A percentile compares a stretch with the other conserved stretches of the same genome.
Evolutionary conservation across 345 rosid species (phyloP).

Genomic region (Gossypium bickii): DNA sequence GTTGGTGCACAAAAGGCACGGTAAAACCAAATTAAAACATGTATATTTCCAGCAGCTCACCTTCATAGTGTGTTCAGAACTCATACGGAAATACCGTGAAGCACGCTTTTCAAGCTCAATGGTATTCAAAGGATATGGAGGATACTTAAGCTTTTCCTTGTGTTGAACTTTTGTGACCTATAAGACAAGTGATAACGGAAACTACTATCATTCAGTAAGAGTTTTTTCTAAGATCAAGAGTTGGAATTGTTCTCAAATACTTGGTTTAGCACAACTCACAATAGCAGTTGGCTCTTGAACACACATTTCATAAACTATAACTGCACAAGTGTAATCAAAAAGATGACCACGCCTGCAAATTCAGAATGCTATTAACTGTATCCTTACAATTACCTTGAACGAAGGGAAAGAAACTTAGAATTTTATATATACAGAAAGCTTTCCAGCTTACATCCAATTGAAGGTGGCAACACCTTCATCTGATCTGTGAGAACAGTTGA

Average conservation of each 20-base stretch:
- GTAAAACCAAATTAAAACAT: not conserved
- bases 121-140: conserved; percentile 93
- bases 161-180: conserved; percentile 83
- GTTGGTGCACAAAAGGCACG: not conserved
- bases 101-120: conserved; percentile 97
- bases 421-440: conserved; percentile 3
- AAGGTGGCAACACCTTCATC: conserved; percentile 77
- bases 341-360: conserved; percentile 88
- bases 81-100: conserved; percentile 86
- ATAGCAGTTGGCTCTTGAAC: conserved; percentile 80
- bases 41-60: conserved; percentile 30
- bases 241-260: conserved; percentile 6
- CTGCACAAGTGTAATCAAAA: conserved; percentile 78
- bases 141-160: conserved; percentile 72
- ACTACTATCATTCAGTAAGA: conserved; percentile 14
- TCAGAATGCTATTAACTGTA: conserved; percentile 15
- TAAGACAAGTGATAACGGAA: conserved; percentile 15
- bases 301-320: conserved; percentile 88
- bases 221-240: conserved; percentile 13
- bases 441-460: conserved; percentile 67
- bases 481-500: conserved; percentile 78
- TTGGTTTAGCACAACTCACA: conserved; percentile 42
- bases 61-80: conserved; percentile 98
- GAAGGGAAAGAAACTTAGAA: conserved; percentile 17
- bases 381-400: conserved; percentile 3